Conservation (phyloP, 2,329 filamentous ascomycete species). For the Bipolaris victoriae region DNA sequence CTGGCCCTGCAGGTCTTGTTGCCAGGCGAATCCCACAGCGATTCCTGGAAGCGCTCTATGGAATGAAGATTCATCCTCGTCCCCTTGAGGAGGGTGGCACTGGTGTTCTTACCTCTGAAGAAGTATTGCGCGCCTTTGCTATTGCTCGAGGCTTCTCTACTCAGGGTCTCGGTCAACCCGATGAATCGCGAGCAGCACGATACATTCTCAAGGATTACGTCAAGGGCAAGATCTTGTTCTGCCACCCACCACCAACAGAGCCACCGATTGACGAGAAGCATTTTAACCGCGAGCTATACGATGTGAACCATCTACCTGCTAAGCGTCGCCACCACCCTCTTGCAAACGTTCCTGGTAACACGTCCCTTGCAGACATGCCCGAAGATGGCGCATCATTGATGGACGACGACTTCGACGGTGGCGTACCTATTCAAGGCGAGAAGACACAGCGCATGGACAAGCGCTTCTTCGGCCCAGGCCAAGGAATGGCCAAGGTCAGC, state of each 20-base stretch:
- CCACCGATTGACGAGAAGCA: conserved; percentile 68
- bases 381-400: conserved; percentile 50
- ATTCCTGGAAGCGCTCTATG: conserved; percentile 92
- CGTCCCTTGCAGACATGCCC: conserved; percentile 35
- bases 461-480: conserved; percentile 79
- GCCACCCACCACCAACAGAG: conserved; percentile 79
- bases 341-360: conserved; percentile 52
- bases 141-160: conserved; percentile 89
- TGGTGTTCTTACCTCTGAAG: conserved; percentile 81
- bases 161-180: conserved; percentile 85
- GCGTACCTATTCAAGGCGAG: conserved; percentile 59
- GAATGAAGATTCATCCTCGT: conserved; percentile 82
- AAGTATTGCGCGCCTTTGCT: conserved; percentile 85
- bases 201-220: conserved; percentile 97
- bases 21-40: conserved; percentile 82
- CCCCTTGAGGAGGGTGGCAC: conserved; percentile 92
- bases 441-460: conserved; percentile 83
- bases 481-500: conserved; percentile 67
- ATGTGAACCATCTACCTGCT: conserved; percentile 78
- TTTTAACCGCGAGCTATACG: conserved; percentile 92
- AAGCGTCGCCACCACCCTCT: conserved; percentile 73
- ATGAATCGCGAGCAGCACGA: conserved; percentile 89
- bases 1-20: conserved; percentile 82
- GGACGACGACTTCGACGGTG: conserved; percentile 56
- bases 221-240: conserved; percentile 91